phyloP scores from a whole-genome alignment of 1,139 yeast genomes.

The Meyerozyma guilliermondii region DNA sequence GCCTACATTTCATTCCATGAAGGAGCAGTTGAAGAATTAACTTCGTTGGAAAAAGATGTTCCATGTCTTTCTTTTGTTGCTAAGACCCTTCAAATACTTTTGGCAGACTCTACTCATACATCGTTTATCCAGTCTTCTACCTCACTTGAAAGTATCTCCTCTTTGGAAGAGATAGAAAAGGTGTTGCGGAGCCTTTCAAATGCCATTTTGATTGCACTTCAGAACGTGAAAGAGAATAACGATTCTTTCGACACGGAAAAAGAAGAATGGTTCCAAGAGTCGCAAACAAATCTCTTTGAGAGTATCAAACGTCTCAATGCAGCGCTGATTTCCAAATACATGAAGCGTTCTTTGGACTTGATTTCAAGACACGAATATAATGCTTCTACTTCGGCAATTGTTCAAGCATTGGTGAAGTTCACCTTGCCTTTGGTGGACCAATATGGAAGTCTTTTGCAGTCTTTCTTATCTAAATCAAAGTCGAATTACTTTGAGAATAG shows the following conservation, averaged over 20 bases:
- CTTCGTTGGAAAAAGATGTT: conserved; percentile 8
- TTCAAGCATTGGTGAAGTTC: conserved; percentile 44
- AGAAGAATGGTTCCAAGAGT: conserved; percentile 46
- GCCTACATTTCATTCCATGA: not conserved
- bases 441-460: conserved; percentile 41
- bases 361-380: conserved; percentile 29
- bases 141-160: conserved; percentile 13
- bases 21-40: not conserved
- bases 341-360: conserved; percentile 14
- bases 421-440: conserved; percentile 55
- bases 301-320: conserved; percentile 28
- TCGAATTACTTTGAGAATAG: conserved; percentile 48
- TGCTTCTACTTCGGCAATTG: conserved; percentile 27
- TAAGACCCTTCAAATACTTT: conserved; percentile 40
- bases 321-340: conserved; percentile 3
- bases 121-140: conserved; percentile 22
- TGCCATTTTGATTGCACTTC: conserved; percentile 63
- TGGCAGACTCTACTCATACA: conserved; percentile 13
- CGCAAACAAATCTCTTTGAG: conserved; percentile 41
- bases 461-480: conserved; percentile 38
- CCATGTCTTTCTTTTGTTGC: conserved; percentile 38
- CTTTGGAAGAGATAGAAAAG: conserved; percentile 40
- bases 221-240: conserved; percentile 41
- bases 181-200: conserved; percentile 50
- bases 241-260: conserved; percentile 1